These are phyloP conservation scores for Euclidium syriacum DNA, from an alignment of 345 rosid genomes.

Conservation along the genomic window DNA sequence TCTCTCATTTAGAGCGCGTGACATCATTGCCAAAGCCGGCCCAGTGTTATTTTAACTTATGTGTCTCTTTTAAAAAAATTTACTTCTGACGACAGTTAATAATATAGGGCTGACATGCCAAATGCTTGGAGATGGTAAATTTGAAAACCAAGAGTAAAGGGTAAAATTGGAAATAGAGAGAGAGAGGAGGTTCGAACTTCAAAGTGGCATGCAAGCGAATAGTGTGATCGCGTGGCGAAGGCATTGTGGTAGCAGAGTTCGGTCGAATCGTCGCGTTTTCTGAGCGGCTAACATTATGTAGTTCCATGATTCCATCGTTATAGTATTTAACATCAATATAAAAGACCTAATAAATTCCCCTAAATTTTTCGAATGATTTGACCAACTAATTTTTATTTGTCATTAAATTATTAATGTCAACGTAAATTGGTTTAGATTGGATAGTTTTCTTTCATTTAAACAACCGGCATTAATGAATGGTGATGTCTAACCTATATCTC, in stretches of 20 bases:
- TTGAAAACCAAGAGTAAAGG: conserved; percentile 4
- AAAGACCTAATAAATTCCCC: neutral
- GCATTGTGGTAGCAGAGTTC: conserved; percentile 52
- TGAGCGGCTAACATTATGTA: conserved; percentile 1
- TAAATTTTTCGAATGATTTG: neutral
- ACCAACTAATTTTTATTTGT: neutral
- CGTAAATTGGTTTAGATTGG: conserved; percentile 1
- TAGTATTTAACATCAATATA: neutral
- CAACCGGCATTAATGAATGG: neutral
- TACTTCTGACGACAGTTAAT: neutral
- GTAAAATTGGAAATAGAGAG: neutral
- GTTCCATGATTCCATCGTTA: neutral
- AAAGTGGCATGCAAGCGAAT: conserved; percentile 44
- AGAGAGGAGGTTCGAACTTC: conserved; percentile 11
- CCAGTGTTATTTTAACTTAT: neutral
- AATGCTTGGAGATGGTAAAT: conserved; percentile 7
- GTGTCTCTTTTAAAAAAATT: neutral
- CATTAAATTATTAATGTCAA: neutral
- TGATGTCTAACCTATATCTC: neutral
- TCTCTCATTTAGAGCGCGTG: conserved; percentile 22
- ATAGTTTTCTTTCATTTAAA: conserved; percentile 9
- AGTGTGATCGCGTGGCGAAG: conserved; percentile 53
- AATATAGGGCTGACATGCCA: neutral
- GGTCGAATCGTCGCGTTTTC: conserved; percentile 88
- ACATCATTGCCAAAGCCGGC: neutral